Conservation (phyloP, 805 yeast species). For the Candida ficus region DNA sequence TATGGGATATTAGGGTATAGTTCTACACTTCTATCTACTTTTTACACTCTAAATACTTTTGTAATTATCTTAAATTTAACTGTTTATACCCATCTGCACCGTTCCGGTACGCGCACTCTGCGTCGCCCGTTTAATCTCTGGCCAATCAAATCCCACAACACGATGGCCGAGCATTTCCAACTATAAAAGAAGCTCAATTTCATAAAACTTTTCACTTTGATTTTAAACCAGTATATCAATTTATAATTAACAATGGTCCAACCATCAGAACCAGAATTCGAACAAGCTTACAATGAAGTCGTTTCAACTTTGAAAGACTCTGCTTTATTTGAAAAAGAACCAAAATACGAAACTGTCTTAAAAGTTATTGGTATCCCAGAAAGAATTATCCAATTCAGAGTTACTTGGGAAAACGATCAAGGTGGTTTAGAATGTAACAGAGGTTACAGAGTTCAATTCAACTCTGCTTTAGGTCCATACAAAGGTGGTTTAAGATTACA, state of each 20-base stretch:
- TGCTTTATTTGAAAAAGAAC: slow-evolving; percentile 81
- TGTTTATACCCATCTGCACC: not conserved
- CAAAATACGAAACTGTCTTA: slow-evolving; percentile 82
- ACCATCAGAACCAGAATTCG: slow-evolving; percentile 96
- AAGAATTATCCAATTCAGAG: slow-evolving; percentile 95
- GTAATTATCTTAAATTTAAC: not conserved
- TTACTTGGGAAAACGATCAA: slow-evolving; percentile 94
- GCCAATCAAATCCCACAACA: slow-evolving; percentile 15
- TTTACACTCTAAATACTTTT: not conserved
- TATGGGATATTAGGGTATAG: no score
- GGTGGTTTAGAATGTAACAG: slow-evolving; percentile 90
- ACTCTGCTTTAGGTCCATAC: slow-evolving; percentile 98
- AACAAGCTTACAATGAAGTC: slow-evolving; percentile 96
- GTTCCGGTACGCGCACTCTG: not conserved
- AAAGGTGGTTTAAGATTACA: slow-evolving; percentile 99
- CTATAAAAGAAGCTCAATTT: slow-evolving; percentile 2
- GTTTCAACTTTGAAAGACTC: slow-evolving; percentile 86
- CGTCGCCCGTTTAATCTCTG: slow-evolving; percentile 11
- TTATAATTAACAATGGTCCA: slow-evolving; percentile 51
- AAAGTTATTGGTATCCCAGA: slow-evolving; percentile 93
- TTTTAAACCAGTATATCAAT: not conserved
- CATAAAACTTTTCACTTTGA: not conserved
- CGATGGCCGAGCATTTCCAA: not conserved
- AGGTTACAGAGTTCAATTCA: slow-evolving; percentile 98
- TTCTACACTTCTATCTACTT: no score